Percentiles rank a stretch among this genome's conserved stretches.
phyloP scores from a whole-genome alignment of 495 filamentous ascomycete species.

The Xylaria bambusicola region DNA sequence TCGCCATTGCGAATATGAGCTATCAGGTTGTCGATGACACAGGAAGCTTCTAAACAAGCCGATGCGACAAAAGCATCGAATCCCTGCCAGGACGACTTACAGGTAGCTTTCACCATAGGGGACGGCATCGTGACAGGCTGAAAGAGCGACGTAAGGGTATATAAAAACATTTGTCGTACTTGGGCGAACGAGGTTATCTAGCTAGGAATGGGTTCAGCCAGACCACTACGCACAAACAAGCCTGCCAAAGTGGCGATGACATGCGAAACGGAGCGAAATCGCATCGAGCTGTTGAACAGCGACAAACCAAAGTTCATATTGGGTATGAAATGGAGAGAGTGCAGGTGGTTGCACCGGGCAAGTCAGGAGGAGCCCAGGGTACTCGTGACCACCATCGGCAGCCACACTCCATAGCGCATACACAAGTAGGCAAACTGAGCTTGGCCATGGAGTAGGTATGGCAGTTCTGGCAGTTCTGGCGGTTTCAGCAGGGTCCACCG shows the following conservation, averaged over 20 bases:
- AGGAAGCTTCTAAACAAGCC: too few species aligned
- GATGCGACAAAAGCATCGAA: too few species aligned
- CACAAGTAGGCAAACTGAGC: constrained; percentile 2
- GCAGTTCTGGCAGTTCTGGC: constrained; percentile 6
- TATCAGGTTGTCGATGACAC: not conserved
- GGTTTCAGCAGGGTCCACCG: constrained; percentile 15
- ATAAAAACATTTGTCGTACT: not conserved
- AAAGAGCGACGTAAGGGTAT: not conserved
- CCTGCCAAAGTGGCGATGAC: not conserved
- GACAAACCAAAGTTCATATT: not conserved
- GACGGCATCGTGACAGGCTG: constrained; percentile 28
- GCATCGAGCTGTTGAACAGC: constrained; percentile 6
- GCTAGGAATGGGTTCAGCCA: constrained; percentile 10
- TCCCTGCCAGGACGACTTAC: not conserved
- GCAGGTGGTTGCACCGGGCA: too few species aligned
- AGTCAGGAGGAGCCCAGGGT: not conserved
- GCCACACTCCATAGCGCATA: too few species aligned
- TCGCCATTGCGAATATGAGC: too few species aligned
- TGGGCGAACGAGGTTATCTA: not conserved
- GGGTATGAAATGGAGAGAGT: not conserved
- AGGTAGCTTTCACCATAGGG: constrained; percentile 33
- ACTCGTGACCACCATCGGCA: not conserved
- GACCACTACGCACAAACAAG: constrained; percentile 10
- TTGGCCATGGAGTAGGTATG: not conserved
- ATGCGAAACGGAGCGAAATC: constrained; percentile 4